These are phyloP conservation scores for Aureobasidium sp. DNA, from an alignment of 2,329 filamentous ascomycete species.

Conservation along the genomic window DNA sequence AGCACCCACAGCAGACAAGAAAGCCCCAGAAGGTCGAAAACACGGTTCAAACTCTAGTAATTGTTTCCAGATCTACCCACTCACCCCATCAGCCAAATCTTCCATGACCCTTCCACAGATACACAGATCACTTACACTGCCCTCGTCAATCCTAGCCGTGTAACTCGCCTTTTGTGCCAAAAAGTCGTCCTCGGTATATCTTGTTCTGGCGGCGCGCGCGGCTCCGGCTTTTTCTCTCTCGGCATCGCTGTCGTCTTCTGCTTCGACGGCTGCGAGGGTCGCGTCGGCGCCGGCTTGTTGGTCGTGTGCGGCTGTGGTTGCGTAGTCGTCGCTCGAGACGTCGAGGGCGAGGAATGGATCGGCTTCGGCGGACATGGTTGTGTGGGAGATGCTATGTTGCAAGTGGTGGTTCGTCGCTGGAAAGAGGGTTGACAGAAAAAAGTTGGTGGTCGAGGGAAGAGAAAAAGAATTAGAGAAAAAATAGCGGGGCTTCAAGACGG, in stretches of 20 bases:
- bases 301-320: slow-evolving; percentile 25
- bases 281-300: slow-evolving; percentile 8
- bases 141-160: slow-evolving; percentile 26
- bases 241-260: slow-evolving; percentile 12
- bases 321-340: slow-evolving; percentile 28
- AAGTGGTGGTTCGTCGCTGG: neutral
- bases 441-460: neutral
- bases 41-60: neutral
- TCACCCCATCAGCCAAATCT: neutral
- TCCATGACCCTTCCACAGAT: neutral
- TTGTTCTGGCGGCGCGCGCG: slow-evolving; percentile 24
- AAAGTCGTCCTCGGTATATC: slow-evolving; percentile 29
- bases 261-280: neutral
- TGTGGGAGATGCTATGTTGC: neutral
- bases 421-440: neutral
- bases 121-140: slow-evolving; percentile 19
- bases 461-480: neutral
- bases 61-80: slow-evolving; percentile 13
- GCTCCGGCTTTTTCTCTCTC: slow-evolving; percentile 16
- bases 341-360: slow-evolving; percentile 26
- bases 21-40: neutral
- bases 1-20: neutral
- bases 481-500: neutral
- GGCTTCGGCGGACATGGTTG: slow-evolving; percentile 14
- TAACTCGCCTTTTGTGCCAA: slow-evolving; percentile 26